A percentile compares a stretch with the other conserved stretches of the same genome.
Evolutionary conservation across 768 basidiomycete genomes (phyloP).

Genomic region (Kwoniella newhampshirensis): DNA sequence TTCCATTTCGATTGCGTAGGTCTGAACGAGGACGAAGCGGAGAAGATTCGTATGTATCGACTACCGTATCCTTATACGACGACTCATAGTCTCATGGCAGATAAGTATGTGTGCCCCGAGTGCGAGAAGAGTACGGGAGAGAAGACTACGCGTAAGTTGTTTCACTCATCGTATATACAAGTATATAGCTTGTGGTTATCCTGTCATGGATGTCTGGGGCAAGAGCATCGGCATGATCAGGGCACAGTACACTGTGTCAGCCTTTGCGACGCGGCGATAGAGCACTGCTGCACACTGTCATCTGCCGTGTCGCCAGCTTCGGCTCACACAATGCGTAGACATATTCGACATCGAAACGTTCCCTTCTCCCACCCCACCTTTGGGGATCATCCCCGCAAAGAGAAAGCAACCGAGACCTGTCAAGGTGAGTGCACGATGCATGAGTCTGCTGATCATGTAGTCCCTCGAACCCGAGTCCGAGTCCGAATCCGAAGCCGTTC

Average conservation of each 20-base stretch:
- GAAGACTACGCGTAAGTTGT: constrained; percentile 35
- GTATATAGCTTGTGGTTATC: constrained; percentile 16
- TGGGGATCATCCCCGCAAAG: constrained; percentile 16
- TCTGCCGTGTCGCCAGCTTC: too few relatives aligned
- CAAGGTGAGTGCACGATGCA: constrained; percentile 2
- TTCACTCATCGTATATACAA: constrained; percentile 1
- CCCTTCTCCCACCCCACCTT: constrained; percentile 35
- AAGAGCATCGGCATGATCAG: not conserved
- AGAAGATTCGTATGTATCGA: constrained; percentile 34
- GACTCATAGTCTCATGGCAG: constrained; percentile 12
- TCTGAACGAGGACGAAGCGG: constrained; percentile 31
- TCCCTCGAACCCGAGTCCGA: not conserved
- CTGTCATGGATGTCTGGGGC: constrained; percentile 19
- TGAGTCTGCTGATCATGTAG: not conserved
- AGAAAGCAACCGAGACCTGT: constrained; percentile 2
- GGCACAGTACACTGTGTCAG: not conserved
- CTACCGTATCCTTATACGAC: not conserved
- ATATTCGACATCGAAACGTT: constrained; percentile 33
- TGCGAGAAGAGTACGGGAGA: constrained; percentile 30
- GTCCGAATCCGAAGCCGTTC: constrained; percentile 10
- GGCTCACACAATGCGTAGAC: constrained; percentile 20
- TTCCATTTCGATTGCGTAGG: constrained; percentile 44
- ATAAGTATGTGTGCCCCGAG: constrained; percentile 31
- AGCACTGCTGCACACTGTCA: not conserved
- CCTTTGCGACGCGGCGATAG: too few relatives aligned